These are phyloP conservation scores for Pseudocercospora fijiensis DNA, from an alignment of 2,329 filamentous ascomycete genomes.

Conservation along the genomic window DNA sequence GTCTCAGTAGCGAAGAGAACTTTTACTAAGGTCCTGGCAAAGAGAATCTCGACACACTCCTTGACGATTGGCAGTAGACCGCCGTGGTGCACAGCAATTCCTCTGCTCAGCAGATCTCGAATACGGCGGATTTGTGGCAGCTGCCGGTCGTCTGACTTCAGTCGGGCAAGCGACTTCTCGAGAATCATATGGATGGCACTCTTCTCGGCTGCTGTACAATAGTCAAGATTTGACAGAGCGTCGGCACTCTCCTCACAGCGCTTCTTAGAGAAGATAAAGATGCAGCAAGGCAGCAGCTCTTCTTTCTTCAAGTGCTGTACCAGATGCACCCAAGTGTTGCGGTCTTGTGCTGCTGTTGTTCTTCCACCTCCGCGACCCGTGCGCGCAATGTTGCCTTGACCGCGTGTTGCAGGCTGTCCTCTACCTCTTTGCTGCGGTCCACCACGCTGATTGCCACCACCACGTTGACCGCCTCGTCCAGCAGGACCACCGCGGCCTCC, in stretches of 20 bases:
- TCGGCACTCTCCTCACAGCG: constrained; percentile 96
- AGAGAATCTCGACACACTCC: constrained; percentile 94
- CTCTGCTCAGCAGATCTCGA: constrained; percentile 78
- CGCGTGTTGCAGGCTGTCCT: constrained; percentile 56
- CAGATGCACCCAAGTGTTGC: constrained; percentile 93
- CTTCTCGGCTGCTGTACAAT: constrained; percentile 89
- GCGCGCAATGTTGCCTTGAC: constrained; percentile 82
- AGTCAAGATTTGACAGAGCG: constrained; percentile 91
- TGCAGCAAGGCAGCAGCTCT: constrained; percentile 83
- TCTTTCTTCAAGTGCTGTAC: constrained; percentile 88
- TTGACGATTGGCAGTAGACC: constrained; percentile 95
- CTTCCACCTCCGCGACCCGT: constrained; percentile 81
- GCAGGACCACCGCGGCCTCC: constrained; percentile 50
- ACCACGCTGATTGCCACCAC: constrained; percentile 47
- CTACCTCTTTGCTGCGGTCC: constrained; percentile 55
- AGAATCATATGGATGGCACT: constrained; percentile 97
- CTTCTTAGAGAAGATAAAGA: constrained; percentile 99
- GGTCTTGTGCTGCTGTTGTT: constrained; percentile 88
- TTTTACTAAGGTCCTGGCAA: constrained; percentile 92
- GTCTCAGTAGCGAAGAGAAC: constrained; percentile 97
- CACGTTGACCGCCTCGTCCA: constrained; percentile 54
- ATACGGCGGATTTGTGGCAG: constrained; percentile 91
- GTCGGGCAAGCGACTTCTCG: constrained; percentile 84
- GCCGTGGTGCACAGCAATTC: constrained; percentile 94
- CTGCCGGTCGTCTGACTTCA: constrained; percentile 84